These are phyloP conservation scores for Didymella pomorum DNA, from an alignment of 2,329 filamentous ascomycete species.

Conservation along the genomic window DNA sequence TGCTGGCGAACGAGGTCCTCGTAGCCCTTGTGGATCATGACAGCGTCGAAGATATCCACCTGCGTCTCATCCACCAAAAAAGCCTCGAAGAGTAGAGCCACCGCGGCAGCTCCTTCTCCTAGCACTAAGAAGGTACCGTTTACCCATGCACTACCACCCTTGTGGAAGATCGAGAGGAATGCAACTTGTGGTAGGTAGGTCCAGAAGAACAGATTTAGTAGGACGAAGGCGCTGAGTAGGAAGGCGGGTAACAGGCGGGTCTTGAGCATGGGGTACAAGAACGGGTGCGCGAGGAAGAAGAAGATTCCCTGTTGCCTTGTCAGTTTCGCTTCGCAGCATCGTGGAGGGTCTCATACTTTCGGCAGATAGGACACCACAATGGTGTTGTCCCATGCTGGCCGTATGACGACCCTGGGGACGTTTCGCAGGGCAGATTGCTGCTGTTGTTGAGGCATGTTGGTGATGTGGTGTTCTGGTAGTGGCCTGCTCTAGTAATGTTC, in stretches of 20 bases:
- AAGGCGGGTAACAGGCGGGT: slow-evolving; percentile 81
- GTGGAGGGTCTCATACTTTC: slow-evolving; percentile 32
- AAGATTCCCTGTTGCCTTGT: slow-evolving; percentile 69
- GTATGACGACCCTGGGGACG: slow-evolving; percentile 38
- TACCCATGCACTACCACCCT: slow-evolving; percentile 80
- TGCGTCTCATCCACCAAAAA: slow-evolving; percentile 73
- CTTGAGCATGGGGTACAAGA: slow-evolving; percentile 82
- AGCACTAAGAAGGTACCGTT: slow-evolving; percentile 87
- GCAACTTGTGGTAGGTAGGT: slow-evolving; percentile 88
- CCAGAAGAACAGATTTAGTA: slow-evolving; percentile 86
- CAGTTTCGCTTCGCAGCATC: slow-evolving; percentile 10
- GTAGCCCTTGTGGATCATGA: slow-evolving; percentile 77
- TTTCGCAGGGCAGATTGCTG: slow-evolving; percentile 46
- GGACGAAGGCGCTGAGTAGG: slow-evolving; percentile 82
- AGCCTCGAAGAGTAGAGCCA: slow-evolving; percentile 63
- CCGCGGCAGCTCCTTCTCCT: slow-evolving; percentile 68
- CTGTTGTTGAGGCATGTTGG: slow-evolving; percentile 38
- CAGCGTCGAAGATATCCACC: slow-evolving; percentile 79
- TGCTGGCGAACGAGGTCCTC: slow-evolving; percentile 59
- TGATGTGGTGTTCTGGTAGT: background rate
- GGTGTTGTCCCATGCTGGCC: slow-evolving; percentile 38
- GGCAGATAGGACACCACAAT: slow-evolving; percentile 42
- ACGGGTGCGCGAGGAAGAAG: slow-evolving; percentile 80
- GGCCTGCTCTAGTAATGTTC: background rate
- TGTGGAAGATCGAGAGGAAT: slow-evolving; percentile 89